These are phyloP conservation scores for Trichoderma parareesei DNA, from an alignment of 495 filamentous ascomycete genomes.

Conservation along the genomic window DNA sequence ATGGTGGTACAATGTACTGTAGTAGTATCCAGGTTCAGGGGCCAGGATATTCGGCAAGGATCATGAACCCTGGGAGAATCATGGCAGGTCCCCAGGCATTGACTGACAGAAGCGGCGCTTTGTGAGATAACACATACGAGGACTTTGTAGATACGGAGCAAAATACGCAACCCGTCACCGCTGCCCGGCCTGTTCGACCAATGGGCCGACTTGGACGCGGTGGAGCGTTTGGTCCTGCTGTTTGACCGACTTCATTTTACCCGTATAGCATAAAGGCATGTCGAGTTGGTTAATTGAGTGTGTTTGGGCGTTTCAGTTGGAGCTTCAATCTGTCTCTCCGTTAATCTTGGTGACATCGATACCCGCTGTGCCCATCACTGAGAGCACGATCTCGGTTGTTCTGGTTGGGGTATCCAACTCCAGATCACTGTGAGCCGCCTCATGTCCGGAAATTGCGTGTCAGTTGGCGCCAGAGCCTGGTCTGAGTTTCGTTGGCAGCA, in stretches of 20 bases:
- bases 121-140: not conserved
- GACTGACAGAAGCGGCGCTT: not conserved
- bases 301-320: not conserved
- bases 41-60: not conserved
- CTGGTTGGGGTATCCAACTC: too few relatives aligned
- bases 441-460: not conserved
- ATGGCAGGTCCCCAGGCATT: not conserved
- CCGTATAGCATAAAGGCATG: not conserved
- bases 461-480: not conserved
- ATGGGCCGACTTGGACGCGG: not conserved
- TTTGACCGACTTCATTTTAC: not conserved
- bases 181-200: not conserved
- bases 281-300: not conserved
- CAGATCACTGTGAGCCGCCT: too few relatives aligned
- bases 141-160: not conserved
- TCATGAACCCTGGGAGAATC: not conserved
- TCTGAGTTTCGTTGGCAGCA: not conserved
- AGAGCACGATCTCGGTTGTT: not conserved
- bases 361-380: not conserved
- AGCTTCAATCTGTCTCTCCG: not conserved
- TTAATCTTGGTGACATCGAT: not conserved
- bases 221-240: constrained; percentile 4
- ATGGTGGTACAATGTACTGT: not conserved
- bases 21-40: not conserved
- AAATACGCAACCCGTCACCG: not conserved